These are phyloP conservation scores for Herpetospermum pedunculosum DNA, from an alignment of 306 rosid species.

Conservation along the genomic window DNA sequence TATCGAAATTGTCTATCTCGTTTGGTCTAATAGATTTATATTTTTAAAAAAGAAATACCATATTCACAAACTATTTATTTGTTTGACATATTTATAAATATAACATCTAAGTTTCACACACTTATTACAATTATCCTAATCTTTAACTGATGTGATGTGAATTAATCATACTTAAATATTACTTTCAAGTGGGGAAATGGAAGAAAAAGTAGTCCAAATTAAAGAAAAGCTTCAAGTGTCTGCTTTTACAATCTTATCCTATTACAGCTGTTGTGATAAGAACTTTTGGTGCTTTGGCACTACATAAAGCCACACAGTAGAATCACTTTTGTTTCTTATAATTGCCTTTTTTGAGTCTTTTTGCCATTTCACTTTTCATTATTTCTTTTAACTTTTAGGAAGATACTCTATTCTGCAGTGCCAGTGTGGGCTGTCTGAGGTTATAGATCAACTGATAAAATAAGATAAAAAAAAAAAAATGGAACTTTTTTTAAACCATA, in stretches of 20 bases:
- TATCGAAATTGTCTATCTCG: too few species aligned
- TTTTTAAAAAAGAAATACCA: too few species aligned
- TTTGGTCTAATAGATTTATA: too few species aligned
- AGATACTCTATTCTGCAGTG: slow-evolving; percentile 4
- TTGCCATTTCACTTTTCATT: background rate
- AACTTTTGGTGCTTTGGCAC: background rate
- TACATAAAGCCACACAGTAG: slow-evolving; percentile 1
- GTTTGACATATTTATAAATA: too few species aligned
- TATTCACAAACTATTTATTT: too few species aligned
- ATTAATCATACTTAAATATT: too few species aligned
- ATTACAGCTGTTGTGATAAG: slow-evolving; percentile 8
- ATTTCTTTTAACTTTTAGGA: background rate
- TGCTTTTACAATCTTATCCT: slow-evolving; percentile 11
- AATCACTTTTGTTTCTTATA: background rate
- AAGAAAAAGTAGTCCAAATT: background rate
- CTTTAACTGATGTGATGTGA: too few species aligned
- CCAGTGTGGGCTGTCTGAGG: background rate
- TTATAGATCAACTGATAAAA: background rate
- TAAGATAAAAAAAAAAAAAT: background rate
- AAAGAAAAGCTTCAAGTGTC: background rate
- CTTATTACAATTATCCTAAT: too few species aligned
- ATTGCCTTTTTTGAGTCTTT: slow-evolving; percentile 2
- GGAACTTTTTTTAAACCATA: background rate
- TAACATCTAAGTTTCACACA: too few species aligned
- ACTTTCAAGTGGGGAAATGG: too few species aligned